Base-by-base conservation (phyloP, 2,329 filamentous ascomycete species). In the Emergomyces africanus region DNA sequence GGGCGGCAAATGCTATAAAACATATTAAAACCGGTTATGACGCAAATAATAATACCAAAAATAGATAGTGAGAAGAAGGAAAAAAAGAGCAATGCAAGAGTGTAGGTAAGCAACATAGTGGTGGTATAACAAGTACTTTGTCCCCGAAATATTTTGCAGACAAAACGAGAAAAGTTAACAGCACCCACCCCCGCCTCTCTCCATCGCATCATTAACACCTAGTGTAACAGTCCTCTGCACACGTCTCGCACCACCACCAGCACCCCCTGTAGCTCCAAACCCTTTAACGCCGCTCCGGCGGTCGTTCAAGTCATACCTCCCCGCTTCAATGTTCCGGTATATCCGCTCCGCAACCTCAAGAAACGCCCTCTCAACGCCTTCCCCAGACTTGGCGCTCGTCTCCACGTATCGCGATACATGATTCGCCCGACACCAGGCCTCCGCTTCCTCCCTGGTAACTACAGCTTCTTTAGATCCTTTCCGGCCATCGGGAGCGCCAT, bases 321-420 rank as follows among this genome's bases (percentile, higher is more conserved):
- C 94, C 1, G 89, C 89, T 77, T 96, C 90, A 63, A 99, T 96
- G 69, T 97, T 97, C 71, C 92, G 85, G 71, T 95, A 95, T 77
- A 99, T 97, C 72, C 91, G 81, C 78, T 96, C 90, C 23, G 94
- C 90, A 15, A 97, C 91, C 69, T 94, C 85, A 70, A 95, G 81
- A 69, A 99, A 99, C 1, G 94, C 94, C 65, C 85, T 83, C 73
- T 99, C 94, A 41, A 99, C 94, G 56, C 90, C 90, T 70, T 95
- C 90, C 57, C 94, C 94, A 62, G 87, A 95, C 79, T 97, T 99
- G 55, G 94, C 94, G 65, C 87, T 91, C 44, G 94, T 99, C 78
- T 99, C 94, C 63, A 97, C 90, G 71, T 97, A 97, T 70, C 91
- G 85, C 69, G 96, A 83, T 30, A 97, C 86, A 60, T 88, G 88